Conservation (phyloP, 2,329 filamentous ascomycete species). For the Fusarium guadeloupense region DNA sequence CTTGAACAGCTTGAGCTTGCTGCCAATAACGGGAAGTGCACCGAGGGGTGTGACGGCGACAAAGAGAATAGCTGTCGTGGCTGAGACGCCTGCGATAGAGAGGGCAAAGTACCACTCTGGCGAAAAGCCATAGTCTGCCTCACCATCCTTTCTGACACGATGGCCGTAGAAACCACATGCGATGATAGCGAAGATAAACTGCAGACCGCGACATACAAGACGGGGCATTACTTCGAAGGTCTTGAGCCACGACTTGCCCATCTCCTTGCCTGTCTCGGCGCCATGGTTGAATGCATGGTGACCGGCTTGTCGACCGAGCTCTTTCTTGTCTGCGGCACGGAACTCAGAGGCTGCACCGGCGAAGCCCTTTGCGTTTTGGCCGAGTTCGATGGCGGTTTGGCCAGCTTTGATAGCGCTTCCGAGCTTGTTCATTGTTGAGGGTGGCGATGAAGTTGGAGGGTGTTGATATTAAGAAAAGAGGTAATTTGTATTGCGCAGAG, state of each 20-base stretch:
- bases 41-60: conserved; percentile 50
- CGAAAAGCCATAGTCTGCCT: conserved; percentile 52
- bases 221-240: conserved; percentile 59
- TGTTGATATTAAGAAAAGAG: neutral
- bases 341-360: conserved; percentile 44
- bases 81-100: conserved; percentile 63
- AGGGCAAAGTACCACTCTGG: conserved; percentile 73
- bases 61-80: conserved; percentile 59
- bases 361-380: conserved; percentile 42
- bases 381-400: conserved; percentile 48
- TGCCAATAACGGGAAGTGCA: conserved; percentile 47
- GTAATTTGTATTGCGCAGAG: neutral
- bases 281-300: conserved; percentile 48
- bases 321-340: conserved; percentile 47
- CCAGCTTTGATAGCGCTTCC: conserved; percentile 46
- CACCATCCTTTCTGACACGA: conserved; percentile 58
- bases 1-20: conserved; percentile 48
- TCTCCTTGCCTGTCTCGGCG: conserved; percentile 51
- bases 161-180: conserved; percentile 75
- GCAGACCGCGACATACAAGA: conserved; percentile 68
- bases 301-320: conserved; percentile 47
- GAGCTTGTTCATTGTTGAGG: conserved; percentile 44
- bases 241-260: conserved; percentile 57
- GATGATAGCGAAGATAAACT: conserved; percentile 75
- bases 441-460: neutral